Evolutionary conservation across 2,329 filamentous ascomycete genomes (phyloP).

Genomic region (Aspergillus pseudoviridinutans): DNA sequence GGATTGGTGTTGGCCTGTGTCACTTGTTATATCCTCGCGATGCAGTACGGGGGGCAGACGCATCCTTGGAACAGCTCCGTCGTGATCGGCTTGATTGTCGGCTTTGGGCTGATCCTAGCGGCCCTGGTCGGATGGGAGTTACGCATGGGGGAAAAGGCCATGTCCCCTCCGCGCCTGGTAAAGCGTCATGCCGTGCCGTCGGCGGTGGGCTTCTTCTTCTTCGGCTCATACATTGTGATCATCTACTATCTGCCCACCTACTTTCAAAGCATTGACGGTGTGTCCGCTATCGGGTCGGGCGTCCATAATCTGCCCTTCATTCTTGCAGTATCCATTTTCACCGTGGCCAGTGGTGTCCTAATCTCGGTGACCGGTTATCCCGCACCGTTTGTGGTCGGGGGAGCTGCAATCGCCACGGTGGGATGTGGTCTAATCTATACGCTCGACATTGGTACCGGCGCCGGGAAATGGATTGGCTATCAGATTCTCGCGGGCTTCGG

Average conservation of each 20-base stretch:
- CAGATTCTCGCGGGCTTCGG: conserved; percentile 31
- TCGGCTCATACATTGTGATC: conserved; percentile 33
- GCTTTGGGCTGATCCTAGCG: conserved; percentile 8
- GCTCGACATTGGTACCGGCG: conserved; percentile 20
- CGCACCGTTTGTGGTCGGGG: conserved; percentile 23
- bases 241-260: conserved; percentile 49
- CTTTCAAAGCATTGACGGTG: conserved; percentile 40
- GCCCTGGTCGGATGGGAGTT: conserved; percentile 13
- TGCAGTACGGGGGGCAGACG: conserved; percentile 55
- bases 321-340: conserved; percentile 26
- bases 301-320: conserved; percentile 43
- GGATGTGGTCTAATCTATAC: conserved; percentile 33
- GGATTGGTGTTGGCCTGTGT: conserved; percentile 46
- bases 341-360: conserved; percentile 22
- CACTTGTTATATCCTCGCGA: conserved; percentile 52
- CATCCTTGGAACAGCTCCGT: conserved; percentile 47
- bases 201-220: conserved; percentile 28
- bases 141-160: conserved; percentile 9
- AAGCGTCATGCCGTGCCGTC: background rate
- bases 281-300: conserved; percentile 34
- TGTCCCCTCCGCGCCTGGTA: conserved; percentile 7
- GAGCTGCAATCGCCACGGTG: conserved; percentile 21
- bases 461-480: conserved; percentile 36
- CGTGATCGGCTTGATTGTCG: conserved; percentile 41
- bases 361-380: conserved; percentile 24